phyloP scores from a whole-genome alignment of 225 moss, liverwort and hornwort species.

The Polytrichum formosum region DNA sequence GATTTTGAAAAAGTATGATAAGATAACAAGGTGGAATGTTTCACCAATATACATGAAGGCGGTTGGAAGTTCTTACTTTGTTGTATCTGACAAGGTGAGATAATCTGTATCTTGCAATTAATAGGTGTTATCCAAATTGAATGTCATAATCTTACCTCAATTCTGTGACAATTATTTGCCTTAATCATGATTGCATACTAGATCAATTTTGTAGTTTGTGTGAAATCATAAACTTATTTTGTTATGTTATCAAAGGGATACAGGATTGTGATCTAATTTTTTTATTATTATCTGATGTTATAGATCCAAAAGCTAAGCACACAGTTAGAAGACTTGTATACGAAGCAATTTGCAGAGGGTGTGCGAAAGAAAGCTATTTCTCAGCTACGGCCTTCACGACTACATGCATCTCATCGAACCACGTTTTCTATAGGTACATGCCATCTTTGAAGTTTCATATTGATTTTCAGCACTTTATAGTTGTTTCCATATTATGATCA shows the following conservation, averaged over 20 bases:
- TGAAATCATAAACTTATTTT: no score
- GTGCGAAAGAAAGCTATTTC: constrained; percentile 57
- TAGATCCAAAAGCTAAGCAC: constrained; percentile 50
- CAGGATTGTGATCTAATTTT: no score
- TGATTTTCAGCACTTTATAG: no score
- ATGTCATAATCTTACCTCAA: no score
- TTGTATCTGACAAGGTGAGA: constrained; percentile 10
- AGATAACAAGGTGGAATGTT: constrained; percentile 35
- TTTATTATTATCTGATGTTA: neutral
- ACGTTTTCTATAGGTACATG: constrained; percentile 59
- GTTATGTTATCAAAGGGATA: no score
- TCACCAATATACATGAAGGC: constrained; percentile 38
- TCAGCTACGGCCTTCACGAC: constrained; percentile 47
- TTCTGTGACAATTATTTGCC: no score
- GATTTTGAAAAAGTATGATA: constrained; percentile 80
- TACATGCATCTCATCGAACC: constrained; percentile 53
- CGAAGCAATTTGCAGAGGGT: constrained; percentile 47
- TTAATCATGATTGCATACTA: no score
- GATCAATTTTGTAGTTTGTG: no score
- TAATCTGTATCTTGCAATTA: no score
- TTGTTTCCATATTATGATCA: neutral
- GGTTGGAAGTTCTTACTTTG: constrained; percentile 41
- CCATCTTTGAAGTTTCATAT: no score
- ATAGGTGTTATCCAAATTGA: no score
- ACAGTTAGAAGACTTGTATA: constrained; percentile 61